Conservation (phyloP, 148 eudicot genomes). For the Chenopodium album region DNA sequence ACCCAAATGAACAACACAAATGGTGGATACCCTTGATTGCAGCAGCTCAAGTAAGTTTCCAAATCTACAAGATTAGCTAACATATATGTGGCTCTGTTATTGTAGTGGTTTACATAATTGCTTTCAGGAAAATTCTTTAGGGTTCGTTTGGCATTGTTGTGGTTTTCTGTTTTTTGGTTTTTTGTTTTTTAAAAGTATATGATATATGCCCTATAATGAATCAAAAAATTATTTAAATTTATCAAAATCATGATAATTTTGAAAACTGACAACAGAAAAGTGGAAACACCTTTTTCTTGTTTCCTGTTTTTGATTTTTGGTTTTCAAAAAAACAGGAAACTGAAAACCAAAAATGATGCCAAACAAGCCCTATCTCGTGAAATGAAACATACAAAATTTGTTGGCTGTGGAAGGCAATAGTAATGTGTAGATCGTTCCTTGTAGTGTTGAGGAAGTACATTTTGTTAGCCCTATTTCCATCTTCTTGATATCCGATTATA, state of each 20-base stretch:
- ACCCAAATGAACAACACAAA: constrained; percentile 77
- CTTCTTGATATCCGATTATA: not conserved
- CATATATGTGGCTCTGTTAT: not conserved
- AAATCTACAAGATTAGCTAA: not conserved
- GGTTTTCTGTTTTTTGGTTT: too few relatives aligned
- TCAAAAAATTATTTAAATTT: too few relatives aligned
- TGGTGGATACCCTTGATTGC: constrained; percentile 63
- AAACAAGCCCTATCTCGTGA: not conserved
- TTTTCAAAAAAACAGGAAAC: too few relatives aligned
- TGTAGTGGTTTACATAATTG: not conserved
- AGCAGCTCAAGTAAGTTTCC: constrained; percentile 65
- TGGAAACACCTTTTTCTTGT: too few relatives aligned
- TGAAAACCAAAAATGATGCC: too few relatives aligned
- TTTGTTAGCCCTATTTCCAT: not conserved
- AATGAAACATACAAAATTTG: not conserved
- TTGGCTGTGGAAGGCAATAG: not conserved
- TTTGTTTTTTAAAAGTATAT: too few relatives aligned
- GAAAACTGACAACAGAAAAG: too few relatives aligned
- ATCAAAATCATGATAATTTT: too few relatives aligned
- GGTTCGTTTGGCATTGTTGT: too few relatives aligned
- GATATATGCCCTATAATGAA: too few relatives aligned
- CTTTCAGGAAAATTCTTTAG: not conserved
- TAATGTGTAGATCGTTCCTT: not conserved
- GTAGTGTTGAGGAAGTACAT: not conserved
- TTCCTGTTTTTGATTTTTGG: too few relatives aligned